Base-by-base conservation (phyloP, 2,329 filamentous ascomycete genomes). In the Fusarium gaditjirri region DNA sequence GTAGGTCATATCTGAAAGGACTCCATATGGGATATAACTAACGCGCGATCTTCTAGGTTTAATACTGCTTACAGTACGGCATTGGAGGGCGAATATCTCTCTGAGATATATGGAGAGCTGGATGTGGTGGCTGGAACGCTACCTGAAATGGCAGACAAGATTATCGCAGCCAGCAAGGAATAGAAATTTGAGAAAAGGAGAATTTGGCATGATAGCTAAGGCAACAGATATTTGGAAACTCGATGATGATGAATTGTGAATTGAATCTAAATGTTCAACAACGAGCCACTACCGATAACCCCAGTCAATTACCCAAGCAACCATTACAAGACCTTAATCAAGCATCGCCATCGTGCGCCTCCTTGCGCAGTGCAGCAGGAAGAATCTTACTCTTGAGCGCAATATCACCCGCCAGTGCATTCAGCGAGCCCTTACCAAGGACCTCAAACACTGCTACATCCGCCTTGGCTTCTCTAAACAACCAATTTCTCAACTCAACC, bases 401-500 rank as follows among this genome's bases (percentile, higher is more conserved):
- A 31, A 57, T 57, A 23, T 57, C 54, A 5, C 42, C 54, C 5
- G 54, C 54, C 21, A 57, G 23, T 1, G 54, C 54, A 38, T 12
- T 19, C 33, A 57, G 10, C 10, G 54, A 57, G 6, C 25, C 42
- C 25, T 47, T 57, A 4, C 42, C 42, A 17, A 57, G 54, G 1
- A 57, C 42, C 8, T 57, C 42, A 29, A 57, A 57, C 5, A 57
- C 42, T 3, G 54, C 42, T 4, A 57, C 42, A 19, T 57, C 54
- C 13, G 54, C 54, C 19, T 46, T 47, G 12, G 54, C 54, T 25
- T 57, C 42, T 21, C 42, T 21, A 11, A 47, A 57, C 23, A 57
- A 13, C 56, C 56, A 59, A 12, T 59, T 59, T 5, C 56, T 33
- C 44, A 59, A 19, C 11, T 59, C 56, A 17, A 59, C 56, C 9